phyloP scores from a whole-genome alignment of 148 eudicot genomes.

The Rhododendron molle region DNA sequence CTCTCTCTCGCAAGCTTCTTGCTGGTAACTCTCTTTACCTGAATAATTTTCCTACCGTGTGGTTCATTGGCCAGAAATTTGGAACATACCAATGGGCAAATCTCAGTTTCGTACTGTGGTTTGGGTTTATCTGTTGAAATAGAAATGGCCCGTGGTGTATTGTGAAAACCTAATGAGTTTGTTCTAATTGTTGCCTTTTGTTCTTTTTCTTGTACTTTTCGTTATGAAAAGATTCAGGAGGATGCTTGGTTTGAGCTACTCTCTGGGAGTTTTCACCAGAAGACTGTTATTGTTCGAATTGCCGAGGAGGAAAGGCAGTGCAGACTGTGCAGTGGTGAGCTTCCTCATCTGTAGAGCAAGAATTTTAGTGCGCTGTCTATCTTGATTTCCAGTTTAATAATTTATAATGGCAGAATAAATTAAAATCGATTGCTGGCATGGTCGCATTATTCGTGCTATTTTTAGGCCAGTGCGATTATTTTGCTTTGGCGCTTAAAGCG shows the following conservation, averaged over 20 bases:
- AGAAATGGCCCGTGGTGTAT: neutral
- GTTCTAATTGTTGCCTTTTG: neutral
- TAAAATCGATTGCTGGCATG: neutral
- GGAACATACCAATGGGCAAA: neutral
- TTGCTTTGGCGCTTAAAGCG: neutral
- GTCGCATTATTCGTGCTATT: neutral
- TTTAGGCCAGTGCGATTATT: neutral
- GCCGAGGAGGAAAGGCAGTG: constrained; percentile 22
- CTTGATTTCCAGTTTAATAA: neutral
- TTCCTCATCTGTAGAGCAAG: neutral
- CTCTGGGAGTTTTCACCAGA: constrained; percentile 19
- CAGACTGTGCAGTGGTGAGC: constrained; percentile 56
- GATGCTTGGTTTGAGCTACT: constrained; percentile 38
- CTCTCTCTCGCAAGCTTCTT: neutral
- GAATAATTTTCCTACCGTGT: neutral
- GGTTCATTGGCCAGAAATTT: neutral
- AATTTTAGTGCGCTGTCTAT: neutral
- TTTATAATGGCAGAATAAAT: neutral
- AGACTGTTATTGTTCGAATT: constrained; percentile 27
- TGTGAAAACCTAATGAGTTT: neutral
- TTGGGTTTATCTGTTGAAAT: neutral
- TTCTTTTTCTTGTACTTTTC: neutral
- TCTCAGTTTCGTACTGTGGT: neutral
- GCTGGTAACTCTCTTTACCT: neutral
- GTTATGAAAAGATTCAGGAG: neutral